phyloP scores from a whole-genome alignment of 2,329 filamentous ascomycete genomes.

The Penicillium sp. region DNA sequence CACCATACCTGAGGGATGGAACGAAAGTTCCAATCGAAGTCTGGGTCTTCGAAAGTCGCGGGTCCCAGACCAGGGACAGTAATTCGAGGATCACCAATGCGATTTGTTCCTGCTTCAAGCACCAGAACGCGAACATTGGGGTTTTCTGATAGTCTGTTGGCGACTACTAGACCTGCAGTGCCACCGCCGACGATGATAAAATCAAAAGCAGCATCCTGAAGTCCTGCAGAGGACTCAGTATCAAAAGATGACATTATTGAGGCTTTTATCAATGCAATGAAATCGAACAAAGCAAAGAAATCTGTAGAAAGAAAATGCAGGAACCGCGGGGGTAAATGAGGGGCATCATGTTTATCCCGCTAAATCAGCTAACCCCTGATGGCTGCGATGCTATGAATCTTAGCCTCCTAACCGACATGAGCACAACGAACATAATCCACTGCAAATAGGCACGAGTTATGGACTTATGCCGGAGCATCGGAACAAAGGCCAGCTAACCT shows the following conservation, averaged over 20 bases:
- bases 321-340: too few species aligned
- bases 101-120: slow-evolving; percentile 30
- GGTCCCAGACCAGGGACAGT: slow-evolving; percentile 19
- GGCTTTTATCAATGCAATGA: neutral
- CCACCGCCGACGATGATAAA: slow-evolving; percentile 35
- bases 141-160: slow-evolving; percentile 31
- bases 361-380: too few species aligned
- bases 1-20: slow-evolving; percentile 24
- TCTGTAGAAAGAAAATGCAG: too few species aligned
- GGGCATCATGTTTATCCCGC: too few species aligned
- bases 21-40: slow-evolving; percentile 29
- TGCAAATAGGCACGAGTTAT: too few species aligned
- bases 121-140: slow-evolving; percentile 24
- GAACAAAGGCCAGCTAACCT: too few species aligned
- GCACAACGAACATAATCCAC: too few species aligned
- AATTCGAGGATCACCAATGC: slow-evolving; percentile 24
- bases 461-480: too few species aligned
- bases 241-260: neutral
- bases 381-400: too few species aligned
- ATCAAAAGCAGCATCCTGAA: slow-evolving; percentile 18
- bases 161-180: slow-evolving; percentile 31
- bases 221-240: neutral
- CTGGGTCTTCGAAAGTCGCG: slow-evolving; percentile 20
- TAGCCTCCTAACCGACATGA: too few species aligned
- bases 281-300: neutral